Conservation (phyloP, 2,329 filamentous ascomycete species). For the Neonectria coccinea region DNA sequence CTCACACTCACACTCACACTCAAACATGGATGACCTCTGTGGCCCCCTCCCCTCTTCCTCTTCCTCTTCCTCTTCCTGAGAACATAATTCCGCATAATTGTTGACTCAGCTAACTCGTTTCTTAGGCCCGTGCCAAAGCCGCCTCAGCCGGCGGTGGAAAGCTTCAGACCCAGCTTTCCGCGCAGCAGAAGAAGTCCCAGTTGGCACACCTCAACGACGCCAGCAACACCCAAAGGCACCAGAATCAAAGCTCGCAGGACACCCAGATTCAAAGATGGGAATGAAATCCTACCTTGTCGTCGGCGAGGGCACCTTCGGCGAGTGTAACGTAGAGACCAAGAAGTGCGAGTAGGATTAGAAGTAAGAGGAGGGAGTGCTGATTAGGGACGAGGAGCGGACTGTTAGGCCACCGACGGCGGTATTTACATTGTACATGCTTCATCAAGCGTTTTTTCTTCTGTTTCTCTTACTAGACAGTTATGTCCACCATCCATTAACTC, state of each 20-base stretch:
- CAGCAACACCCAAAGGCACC: constrained; percentile 71
- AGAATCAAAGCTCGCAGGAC: constrained; percentile 1
- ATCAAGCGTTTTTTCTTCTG: not conserved
- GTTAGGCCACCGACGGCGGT: too few species aligned
- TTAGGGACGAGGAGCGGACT: not conserved
- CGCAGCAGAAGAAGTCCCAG: constrained; percentile 80
- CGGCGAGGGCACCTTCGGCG: not conserved
- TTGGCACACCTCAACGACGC: constrained; percentile 74
- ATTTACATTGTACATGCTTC: not conserved
- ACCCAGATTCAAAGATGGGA: constrained; percentile 52
- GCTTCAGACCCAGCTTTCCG: constrained; percentile 75
- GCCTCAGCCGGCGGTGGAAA: constrained; percentile 72
- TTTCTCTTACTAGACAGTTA: constrained; percentile 24
- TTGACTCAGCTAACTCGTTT: constrained; percentile 22
- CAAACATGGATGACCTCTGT: too few species aligned
- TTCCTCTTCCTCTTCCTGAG: too few species aligned
- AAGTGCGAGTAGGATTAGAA: too few species aligned
- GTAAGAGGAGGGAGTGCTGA: not conserved
- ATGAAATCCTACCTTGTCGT: constrained; percentile 32
- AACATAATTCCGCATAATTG: not conserved
- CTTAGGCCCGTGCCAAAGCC: constrained; percentile 75
- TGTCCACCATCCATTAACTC: constrained; percentile 12
- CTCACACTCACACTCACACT: too few species aligned
- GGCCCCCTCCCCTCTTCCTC: too few species aligned
- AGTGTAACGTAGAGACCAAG: not conserved